These are phyloP conservation scores for Rhizophagus sp. DNA, from an alignment of 192 early-diverging fungal species.

Conservation along the genomic window DNA sequence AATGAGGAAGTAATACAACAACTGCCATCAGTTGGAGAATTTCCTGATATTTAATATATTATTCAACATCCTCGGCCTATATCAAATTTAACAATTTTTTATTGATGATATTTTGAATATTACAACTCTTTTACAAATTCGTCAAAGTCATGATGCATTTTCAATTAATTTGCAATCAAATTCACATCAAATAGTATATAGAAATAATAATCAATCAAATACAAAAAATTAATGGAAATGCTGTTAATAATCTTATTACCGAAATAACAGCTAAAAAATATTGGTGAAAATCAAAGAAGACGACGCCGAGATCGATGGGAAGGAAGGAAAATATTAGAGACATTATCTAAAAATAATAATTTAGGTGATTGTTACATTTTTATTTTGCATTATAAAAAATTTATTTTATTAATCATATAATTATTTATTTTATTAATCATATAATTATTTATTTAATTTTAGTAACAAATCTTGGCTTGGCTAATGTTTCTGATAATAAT, in stretches of 20 bases:
- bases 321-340: background rate
- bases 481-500: background rate
- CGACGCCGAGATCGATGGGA: background rate
- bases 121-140: background rate
- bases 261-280: background rate
- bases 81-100: background rate
- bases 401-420: too few species aligned
- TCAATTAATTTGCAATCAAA: background rate
- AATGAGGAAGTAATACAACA: background rate
- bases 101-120: background rate
- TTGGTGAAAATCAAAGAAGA: background rate
- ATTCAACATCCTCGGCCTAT: background rate
- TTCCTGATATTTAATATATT: background rate
- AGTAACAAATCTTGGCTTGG: background rate
- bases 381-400: too few species aligned
- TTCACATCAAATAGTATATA: too few species aligned
- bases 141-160: slow-evolving; percentile 4
- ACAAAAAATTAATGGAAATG: background rate
- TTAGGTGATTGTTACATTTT: background rate
- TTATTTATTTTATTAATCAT: too few species aligned
- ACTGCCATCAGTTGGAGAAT: background rate
- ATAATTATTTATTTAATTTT: background rate
- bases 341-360: background rate
- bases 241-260: background rate
- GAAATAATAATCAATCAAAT: background rate